Evolutionary conservation across 1,284 basidiomycete genomes (phyloP).

Genomic region (Cutaneotrichosporon cyanovorans): DNA sequence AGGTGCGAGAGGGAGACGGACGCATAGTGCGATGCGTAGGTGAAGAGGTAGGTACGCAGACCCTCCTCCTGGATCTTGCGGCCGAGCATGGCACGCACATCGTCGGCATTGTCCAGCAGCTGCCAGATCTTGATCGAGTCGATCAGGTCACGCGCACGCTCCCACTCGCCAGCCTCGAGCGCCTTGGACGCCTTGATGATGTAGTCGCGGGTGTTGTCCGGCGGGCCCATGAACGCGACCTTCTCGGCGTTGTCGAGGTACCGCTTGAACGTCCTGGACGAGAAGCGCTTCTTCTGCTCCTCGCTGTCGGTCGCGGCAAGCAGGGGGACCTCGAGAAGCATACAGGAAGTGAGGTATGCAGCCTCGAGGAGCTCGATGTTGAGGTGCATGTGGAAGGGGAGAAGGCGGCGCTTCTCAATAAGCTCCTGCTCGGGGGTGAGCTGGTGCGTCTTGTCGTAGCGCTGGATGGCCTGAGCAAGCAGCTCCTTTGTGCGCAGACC

Average conservation of each 20-base stretch:
- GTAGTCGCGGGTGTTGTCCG: conserved; percentile 96
- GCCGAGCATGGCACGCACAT: conserved; percentile 91
- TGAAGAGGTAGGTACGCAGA: conserved; percentile 93
- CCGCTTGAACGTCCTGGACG: conserved; percentile 91
- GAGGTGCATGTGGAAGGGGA: conserved; percentile 99
- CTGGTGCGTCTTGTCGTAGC: conserved; percentile 68
- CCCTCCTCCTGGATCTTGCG: conserved; percentile 96
- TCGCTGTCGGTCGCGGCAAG: conserved; percentile 90
- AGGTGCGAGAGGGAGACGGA: conserved; percentile 82
- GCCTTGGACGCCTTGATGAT: conserved; percentile 99
- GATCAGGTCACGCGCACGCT: conserved; percentile 84
- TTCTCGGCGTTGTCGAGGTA: conserved; percentile 95
- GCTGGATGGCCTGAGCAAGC: conserved; percentile 90
- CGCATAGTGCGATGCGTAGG: conserved; percentile 92
- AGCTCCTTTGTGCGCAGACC: conserved; percentile 95
- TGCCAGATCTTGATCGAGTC: conserved; percentile 97
- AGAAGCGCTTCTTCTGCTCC: conserved; percentile 81
- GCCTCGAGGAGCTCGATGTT: conserved; percentile 97
- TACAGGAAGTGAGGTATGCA: conserved; percentile 94
- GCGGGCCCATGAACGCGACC: conserved; percentile 95
- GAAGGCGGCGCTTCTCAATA: conserved; percentile 86
- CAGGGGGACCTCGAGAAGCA: conserved; percentile 95
- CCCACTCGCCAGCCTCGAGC: conserved; percentile 94
- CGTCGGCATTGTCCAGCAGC: conserved; percentile 77
- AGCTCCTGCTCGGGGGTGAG: conserved; percentile 93